Evolutionary conservation across 192 early-diverging fungal species (phyloP).

Genomic region (Endogone sp.): DNA sequence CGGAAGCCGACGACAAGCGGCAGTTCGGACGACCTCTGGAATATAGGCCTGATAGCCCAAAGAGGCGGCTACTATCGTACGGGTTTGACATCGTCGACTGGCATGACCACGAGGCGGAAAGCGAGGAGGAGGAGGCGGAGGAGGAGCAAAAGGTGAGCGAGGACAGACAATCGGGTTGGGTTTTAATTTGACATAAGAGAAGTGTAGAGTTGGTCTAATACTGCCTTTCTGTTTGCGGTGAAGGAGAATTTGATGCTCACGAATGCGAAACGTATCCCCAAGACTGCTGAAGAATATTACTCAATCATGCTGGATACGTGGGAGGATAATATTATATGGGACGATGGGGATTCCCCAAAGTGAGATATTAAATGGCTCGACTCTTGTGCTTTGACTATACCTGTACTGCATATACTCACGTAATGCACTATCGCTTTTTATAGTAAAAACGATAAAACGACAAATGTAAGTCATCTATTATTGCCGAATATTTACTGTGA

Average conservation of each 20-base stretch:
- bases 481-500: too few species aligned
- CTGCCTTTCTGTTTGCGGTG: background rate
- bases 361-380: background rate
- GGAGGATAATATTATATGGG: slow-evolving; percentile 85
- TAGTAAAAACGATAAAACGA: background rate
- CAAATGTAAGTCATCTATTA: background rate
- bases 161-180: too few species aligned
- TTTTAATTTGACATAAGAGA: too few species aligned
- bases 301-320: slow-evolving; percentile 76
- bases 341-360: slow-evolving; percentile 35
- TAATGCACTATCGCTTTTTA: too few species aligned
- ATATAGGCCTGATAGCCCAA: background rate
- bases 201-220: too few species aligned
- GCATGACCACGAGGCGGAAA: slow-evolving; percentile 6
- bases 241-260: background rate
- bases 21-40: slow-evolving; percentile 14
- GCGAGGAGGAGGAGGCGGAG: slow-evolving; percentile 10
- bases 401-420: too few species aligned
- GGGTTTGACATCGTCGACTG: slow-evolving; percentile 14
- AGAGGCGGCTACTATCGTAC: background rate
- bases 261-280: slow-evolving; percentile 3
- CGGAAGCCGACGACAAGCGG: slow-evolving; percentile 22
- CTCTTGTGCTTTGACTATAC: background rate
- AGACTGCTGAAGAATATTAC: slow-evolving; percentile 35
- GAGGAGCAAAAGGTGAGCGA: background rate